Conservation (phyloP, 192 early-diverging fungal genomes). For the Jimgerdemannia lactiflua region DNA sequence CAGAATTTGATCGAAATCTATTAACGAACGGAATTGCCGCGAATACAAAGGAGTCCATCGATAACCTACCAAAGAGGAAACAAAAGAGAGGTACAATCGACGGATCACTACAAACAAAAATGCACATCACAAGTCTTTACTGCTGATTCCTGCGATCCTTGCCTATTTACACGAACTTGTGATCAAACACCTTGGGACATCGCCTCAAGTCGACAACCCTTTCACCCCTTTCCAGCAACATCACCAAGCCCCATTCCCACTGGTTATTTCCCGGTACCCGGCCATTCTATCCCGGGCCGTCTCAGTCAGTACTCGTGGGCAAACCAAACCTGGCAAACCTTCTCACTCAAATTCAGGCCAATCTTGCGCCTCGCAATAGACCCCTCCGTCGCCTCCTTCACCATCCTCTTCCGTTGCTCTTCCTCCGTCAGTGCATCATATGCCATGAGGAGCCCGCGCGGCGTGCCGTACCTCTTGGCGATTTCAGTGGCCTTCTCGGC, state of each 20-base stretch:
- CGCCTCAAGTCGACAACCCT: neutral
- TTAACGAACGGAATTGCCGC: neutral
- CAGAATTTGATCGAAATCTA: neutral
- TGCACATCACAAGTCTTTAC: neutral
- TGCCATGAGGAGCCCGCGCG: constrained; percentile 47
- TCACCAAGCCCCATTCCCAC: neutral
- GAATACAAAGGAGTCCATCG: neutral
- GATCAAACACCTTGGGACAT: neutral
- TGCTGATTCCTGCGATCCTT: too few relatives aligned
- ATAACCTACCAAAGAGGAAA: neutral
- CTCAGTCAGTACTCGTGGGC: constrained; percentile 25
- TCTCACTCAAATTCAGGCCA: constrained; percentile 46
- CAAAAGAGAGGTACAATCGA: neutral
- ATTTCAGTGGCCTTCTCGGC: constrained; percentile 84
- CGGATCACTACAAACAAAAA: neutral
- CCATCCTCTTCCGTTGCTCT: constrained; percentile 42
- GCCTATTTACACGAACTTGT: neutral
- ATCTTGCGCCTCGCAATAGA: constrained; percentile 45
- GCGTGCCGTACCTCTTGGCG: constrained; percentile 65
- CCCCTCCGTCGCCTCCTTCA: constrained; percentile 36
- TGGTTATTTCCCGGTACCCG: neutral
- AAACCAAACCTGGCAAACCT: constrained; percentile 60
- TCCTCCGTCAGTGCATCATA: constrained; percentile 35
- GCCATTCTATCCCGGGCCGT: too few relatives aligned
- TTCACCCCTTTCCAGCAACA: neutral